Conservation (phyloP, 2,329 filamentous ascomycete genomes). For the Cladophialophora chaetospira region DNA sequence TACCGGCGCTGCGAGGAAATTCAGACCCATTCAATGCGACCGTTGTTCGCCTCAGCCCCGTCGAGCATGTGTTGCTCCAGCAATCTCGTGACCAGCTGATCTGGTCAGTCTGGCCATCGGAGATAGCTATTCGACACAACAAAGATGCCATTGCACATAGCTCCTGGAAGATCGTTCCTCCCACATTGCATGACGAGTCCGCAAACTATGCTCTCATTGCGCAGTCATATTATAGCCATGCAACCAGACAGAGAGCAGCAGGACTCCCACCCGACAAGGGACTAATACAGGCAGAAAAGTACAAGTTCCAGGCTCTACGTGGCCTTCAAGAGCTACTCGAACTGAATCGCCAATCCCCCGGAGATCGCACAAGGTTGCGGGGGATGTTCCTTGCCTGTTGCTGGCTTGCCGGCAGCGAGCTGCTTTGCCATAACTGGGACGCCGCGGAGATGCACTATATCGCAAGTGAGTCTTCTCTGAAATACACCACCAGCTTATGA, state of each 20-base stretch:
- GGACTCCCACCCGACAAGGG: not conserved
- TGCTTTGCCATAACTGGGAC: not conserved
- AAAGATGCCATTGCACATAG: not conserved
- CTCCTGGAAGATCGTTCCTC: constrained; percentile 1
- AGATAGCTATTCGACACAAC: constrained; percentile 1
- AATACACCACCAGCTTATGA: no score
- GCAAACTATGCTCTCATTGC: not conserved
- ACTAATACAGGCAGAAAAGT: not conserved
- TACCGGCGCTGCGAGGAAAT: not conserved
- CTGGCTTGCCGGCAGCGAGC: not conserved
- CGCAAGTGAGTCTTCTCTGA: no score
- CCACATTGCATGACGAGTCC: not conserved
- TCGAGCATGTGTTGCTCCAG: not conserved
- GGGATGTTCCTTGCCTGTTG: not conserved
- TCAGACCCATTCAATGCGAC: not conserved
- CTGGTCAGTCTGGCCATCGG: not conserved
- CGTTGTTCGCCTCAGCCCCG: not conserved
- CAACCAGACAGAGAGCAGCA: not conserved
- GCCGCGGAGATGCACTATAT: not conserved
- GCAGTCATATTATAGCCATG: not conserved
- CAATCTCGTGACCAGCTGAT: not conserved
- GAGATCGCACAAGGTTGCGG: not conserved
- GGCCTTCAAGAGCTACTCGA: constrained; percentile 1
- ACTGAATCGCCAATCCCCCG: not conserved
- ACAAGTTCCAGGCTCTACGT: not conserved